Percentiles rank a stretch among this genome's conserved stretches.
These are phyloP conservation scores for Dipodascus geniculatus DNA, from an alignment of 805 yeast genomes.

Conservation along the genomic window DNA sequence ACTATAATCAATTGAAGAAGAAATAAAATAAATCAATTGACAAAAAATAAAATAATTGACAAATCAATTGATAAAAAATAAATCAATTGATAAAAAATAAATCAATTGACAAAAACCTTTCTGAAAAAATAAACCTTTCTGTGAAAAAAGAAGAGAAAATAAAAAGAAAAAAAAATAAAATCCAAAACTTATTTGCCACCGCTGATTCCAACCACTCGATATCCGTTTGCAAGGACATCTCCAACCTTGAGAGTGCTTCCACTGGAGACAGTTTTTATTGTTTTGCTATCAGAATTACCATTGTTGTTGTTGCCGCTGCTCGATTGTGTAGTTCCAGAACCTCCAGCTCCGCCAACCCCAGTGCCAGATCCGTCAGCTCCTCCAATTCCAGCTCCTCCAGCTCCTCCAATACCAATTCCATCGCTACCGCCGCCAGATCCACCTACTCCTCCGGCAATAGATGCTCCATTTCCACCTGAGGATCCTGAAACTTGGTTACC, in stretches of 20 bases:
- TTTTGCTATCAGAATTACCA: not conserved
- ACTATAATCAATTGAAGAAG: no score
- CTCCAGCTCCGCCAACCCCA: not conserved
- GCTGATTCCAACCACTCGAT: not conserved
- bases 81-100: no score
- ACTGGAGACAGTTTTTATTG: not conserved
- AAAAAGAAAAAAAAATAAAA: no score
- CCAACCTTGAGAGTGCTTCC: not conserved
- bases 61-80: no score
- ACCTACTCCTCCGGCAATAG: not conserved
- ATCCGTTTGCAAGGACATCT: not conserved
- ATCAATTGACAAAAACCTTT: no score
- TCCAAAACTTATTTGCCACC: not conserved
- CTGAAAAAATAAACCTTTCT: no score
- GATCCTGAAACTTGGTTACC: not conserved
- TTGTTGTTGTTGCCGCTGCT: not conserved
- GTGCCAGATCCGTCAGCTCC: not conserved
- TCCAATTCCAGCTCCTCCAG: not conserved
- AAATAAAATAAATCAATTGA: no score
- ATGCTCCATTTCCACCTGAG: not conserved
- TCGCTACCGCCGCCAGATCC: not conserved
- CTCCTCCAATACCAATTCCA: not conserved
- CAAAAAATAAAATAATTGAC: no score
- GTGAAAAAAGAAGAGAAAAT: not conserved
- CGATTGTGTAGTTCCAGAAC: not conserved